A percentile compares a stretch with the other conserved stretches of the same genome.
Conservation (phyloP, 768 basidiomycete species). For the Xerocomellus intermedius region DNA sequence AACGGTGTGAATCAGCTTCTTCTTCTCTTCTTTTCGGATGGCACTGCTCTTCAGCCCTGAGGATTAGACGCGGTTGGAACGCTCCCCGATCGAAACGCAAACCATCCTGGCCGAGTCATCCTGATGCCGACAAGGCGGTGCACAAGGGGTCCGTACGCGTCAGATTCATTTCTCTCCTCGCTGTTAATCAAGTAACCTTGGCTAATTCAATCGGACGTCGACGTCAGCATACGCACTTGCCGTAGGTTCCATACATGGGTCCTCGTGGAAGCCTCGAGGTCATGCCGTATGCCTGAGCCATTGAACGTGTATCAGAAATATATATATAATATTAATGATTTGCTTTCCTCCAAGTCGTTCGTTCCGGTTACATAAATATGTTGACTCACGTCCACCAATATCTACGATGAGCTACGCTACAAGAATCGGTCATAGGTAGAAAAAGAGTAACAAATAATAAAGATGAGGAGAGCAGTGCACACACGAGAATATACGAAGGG, state of each 20-base stretch:
- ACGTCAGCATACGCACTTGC: not conserved
- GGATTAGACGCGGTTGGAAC: too few species aligned
- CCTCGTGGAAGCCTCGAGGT: slow-evolving; percentile 21
- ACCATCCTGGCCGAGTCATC: too few species aligned
- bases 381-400: slow-evolving; percentile 24
- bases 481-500: not conserved
- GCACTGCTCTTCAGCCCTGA: too few species aligned
- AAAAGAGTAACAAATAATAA: slow-evolving; percentile 14
- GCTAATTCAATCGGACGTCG: not conserved
- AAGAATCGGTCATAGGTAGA: slow-evolving; percentile 22
- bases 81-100: too few species aligned
- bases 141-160: too few species aligned
- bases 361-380: slow-evolving; percentile 32
- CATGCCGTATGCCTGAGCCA: not conserved
- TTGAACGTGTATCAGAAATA: not conserved
- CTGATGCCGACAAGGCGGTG: too few species aligned
- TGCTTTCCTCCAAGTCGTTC: slow-evolving; percentile 9
- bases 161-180: not conserved
- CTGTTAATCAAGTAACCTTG: not conserved
- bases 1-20: too few species aligned
- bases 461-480: slow-evolving; percentile 4
- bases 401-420: slow-evolving; percentile 33
- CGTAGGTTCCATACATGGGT: not conserved
- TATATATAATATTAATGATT: slow-evolving; percentile 12
- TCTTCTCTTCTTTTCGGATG: too few species aligned